Evolutionary conservation across 2,329 filamentous ascomycete species (phyloP), one percentile per base, ranked within the genome.

Genomic region (Colletotrichum lindemuthianum): DNA sequence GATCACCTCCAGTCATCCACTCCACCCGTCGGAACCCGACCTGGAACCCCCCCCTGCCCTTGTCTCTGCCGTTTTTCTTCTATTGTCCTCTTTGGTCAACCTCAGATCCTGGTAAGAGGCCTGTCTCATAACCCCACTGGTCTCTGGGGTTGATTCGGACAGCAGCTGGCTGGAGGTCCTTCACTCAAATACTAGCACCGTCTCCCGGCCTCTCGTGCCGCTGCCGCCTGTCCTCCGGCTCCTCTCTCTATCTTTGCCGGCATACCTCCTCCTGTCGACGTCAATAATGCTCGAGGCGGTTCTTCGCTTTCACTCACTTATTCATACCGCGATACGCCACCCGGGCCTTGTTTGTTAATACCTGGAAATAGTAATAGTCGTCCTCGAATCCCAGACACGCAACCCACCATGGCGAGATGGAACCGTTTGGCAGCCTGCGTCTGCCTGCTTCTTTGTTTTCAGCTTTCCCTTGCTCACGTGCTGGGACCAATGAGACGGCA

Each of bases 391-490:
- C 13, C 8, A 5, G 44, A 16, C n/a, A 36, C 33, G 13, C 50
- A 8, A 15, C 33, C 52, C 41, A 52, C n/a, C 45, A 65, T 65
- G 61, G 61, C 58, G 40, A 75, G 69, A 61, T 71, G 75, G 65
- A 63, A 69, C 59, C 74, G 73, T 51, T 59, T 78, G 47, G 78
- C 74, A 74, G 74, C 74, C 40, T 67, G 82, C 48, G 68, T 84
- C 60, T 78, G 76, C 68, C 69, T 83, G 24, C 53, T 77, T 4
- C 51, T 82, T 45, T 72, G 73, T 45, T 69, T 81, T 32, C 77
- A 83, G 47, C 66, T 76, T 50, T 76, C 73, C 16, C 69, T 71
- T 24, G 78, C 77, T 10, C 74, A 77, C 45, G 73, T 69, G 60
- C 69, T 77, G 36, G 70, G 70, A 8, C 68, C 75, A 41, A 58